Evolutionary conservation across 1,284 basidiomycete species (phyloP).

Genomic region (Waitea zeae): DNA sequence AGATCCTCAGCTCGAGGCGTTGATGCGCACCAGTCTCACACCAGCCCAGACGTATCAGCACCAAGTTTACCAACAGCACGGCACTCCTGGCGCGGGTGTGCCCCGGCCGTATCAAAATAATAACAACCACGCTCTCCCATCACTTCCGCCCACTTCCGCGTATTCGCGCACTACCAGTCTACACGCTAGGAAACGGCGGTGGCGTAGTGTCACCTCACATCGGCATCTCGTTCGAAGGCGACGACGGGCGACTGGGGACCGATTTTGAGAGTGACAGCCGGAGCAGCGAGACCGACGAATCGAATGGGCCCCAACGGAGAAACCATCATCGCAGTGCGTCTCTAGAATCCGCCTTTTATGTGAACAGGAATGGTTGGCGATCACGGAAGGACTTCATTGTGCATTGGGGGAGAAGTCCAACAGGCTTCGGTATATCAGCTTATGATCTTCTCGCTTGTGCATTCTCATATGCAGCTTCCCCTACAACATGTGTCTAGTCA

Average conservation of each 20-base stretch:
- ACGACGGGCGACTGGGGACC: conserved; percentile 32
- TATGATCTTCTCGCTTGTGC: neutral
- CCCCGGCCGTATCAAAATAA: too few relatives aligned
- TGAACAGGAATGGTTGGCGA: conserved; percentile 92
- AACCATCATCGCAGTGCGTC: conserved; percentile 10
- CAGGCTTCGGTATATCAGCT: conserved; percentile 69
- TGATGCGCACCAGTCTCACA: conserved; percentile 37
- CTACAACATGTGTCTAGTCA: too few relatives aligned
- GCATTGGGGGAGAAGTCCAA: conserved; percentile 91
- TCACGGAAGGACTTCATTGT: conserved; percentile 88
- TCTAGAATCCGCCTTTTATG: conserved; percentile 98
- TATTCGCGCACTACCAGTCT: too few relatives aligned
- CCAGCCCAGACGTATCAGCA: conserved; percentile 67
- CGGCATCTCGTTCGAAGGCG: conserved; percentile 9
- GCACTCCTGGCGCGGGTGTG: too few relatives aligned
- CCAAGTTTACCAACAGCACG: conserved; percentile 45
- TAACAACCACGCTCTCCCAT: too few relatives aligned
- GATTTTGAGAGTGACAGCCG: conserved; percentile 26
- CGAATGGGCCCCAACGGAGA: conserved; percentile 46
- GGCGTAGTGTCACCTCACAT: too few relatives aligned
- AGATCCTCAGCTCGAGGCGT: conserved; percentile 28
- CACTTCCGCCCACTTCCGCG: too few relatives aligned
- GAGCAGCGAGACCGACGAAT: conserved; percentile 26
- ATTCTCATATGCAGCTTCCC: too few relatives aligned
- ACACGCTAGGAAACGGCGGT: too few relatives aligned